Evolutionary conservation across 495 filamentous ascomycete species (phyloP).

Genomic region (Chaetomidium leptoderma): DNA sequence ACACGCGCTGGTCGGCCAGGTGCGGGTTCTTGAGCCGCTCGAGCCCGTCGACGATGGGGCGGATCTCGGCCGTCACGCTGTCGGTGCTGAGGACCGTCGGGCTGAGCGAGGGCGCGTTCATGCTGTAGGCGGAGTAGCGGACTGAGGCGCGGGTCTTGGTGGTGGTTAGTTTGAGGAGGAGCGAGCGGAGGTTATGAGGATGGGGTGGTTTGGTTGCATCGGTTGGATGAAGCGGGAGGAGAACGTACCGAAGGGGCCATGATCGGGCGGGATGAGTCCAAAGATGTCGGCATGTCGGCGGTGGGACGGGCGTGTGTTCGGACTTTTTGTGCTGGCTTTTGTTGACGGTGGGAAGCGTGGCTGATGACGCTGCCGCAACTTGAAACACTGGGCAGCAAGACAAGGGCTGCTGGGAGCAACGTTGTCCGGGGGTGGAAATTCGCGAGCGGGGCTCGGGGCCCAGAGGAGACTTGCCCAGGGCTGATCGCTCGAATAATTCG

Average conservation of each 20-base stretch:
- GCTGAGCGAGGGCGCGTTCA: conserved; percentile 61
- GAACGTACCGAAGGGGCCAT: conserved; percentile 68
- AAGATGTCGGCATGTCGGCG: conserved; percentile 57
- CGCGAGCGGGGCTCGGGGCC: background rate
- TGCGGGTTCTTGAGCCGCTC: conserved; percentile 90
- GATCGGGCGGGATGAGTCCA: conserved; percentile 72
- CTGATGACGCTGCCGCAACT: conserved; percentile 8
- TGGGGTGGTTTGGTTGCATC: background rate
- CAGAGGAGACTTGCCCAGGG: background rate
- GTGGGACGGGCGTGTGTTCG: conserved; percentile 6
- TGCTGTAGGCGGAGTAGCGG: conserved; percentile 78
- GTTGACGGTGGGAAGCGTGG: background rate
- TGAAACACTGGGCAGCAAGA: conserved; percentile 14
- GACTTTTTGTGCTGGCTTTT: conserved; percentile 11
- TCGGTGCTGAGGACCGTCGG: conserved; percentile 55
- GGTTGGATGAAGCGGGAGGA: background rate
- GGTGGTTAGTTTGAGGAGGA: background rate
- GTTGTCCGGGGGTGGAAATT: background rate
- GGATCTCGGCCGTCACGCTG: conserved; percentile 68
- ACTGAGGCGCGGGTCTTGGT: conserved; percentile 60
- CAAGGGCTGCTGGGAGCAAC: background rate
- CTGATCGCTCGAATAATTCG: too few relatives aligned
- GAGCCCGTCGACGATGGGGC: conserved; percentile 73
- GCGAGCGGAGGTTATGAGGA: background rate
- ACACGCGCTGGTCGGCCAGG: conserved; percentile 78